Evolutionary conservation across 2,329 filamentous ascomycete species (phyloP).

Genomic region (Neoascochyta sp.): DNA sequence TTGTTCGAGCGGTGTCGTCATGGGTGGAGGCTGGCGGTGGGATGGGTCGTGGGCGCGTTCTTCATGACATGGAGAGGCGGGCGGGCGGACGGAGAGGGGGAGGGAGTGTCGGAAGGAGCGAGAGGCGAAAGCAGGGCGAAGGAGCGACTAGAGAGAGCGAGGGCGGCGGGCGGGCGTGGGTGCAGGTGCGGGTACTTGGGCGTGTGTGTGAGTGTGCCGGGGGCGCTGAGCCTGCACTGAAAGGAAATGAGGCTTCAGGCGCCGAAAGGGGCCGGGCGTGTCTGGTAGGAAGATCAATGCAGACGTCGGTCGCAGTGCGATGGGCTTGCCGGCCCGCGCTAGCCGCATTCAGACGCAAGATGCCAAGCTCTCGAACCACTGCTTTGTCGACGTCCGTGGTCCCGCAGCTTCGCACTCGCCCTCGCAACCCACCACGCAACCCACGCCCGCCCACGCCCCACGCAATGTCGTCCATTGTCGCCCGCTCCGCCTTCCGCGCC

Average conservation of each 20-base stretch:
- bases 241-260: no score
- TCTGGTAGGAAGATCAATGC: no score
- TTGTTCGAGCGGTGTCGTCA: conserved; percentile 29
- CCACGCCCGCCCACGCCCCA: conserved; percentile 15
- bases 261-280: conserved; percentile 7
- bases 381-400: conserved; percentile 13
- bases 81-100: conserved; percentile 1
- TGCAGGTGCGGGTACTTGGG: conserved; percentile 4
- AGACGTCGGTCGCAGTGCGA: no score
- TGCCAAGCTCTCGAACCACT: conserved; percentile 12
- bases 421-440: conserved; percentile 13
- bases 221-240: no score
- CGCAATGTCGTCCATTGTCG: conserved; percentile 46
- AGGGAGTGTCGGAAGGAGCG: conserved; percentile 15
- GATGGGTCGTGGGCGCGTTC: conserved; percentile 22
- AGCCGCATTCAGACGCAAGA: no score
- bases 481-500: conserved; percentile 47
- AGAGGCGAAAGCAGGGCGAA: conserved; percentile 16
- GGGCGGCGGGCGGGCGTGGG: conserved; percentile 6
- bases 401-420: conserved; percentile 10
- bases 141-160: conserved; percentile 5
- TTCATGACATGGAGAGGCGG: conserved; percentile 32
- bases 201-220: no score
- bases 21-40: conserved; percentile 28
- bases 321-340: no score